Base-by-base conservation (phyloP, 345 rosid species). In the Syzygium jambos region DNA sequence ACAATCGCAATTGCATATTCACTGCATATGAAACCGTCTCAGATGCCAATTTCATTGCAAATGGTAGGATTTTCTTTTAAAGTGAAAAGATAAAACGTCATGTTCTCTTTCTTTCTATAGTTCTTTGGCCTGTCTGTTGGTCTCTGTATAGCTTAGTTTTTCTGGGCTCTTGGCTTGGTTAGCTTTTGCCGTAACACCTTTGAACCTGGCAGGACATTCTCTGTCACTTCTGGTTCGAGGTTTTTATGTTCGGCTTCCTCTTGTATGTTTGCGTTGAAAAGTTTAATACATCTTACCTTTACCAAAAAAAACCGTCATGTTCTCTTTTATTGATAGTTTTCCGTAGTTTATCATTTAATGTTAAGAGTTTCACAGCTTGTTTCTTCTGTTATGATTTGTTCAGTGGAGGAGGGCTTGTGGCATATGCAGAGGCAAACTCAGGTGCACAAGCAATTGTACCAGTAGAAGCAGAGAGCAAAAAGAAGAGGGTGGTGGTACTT, bases 401-500 rank as follows among this genome's bases (percentile, higher is more conserved):
- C 89, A 98, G 99, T 92, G 98, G 99, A 19, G 99, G 98, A 19
- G 93, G 98, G 83, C 87, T 95, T 88, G 88, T 96, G 82, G 99
- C 97, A 52, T 98, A 93, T 89, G 92, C 97, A 2, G 97, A 98
- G 89, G 94, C 97, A 41, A 95, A 92, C 65, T 82, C 94, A 52
- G 93, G 89, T 51, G 57, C 88, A 1, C 87, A 89, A 59, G 86
- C 89, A 80, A 61, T 89, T 89, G 94, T 90, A 49, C 86, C 91
- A 9, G 84, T 91, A 83, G 94, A 90, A 87, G 89, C 87, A 43
- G 94, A 92, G 86, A 87, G 80, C 89, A 95, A 54, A 95, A 96
- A 93, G 91, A 98, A 96, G 94, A 96, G 94, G 91, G 97, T 98
- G 88, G 98, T 96, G 90, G 94, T 98, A 29, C 97, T 98, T 21